Conservation (phyloP, 768 basidiomycete genomes). For the Polyporus arcularius region DNA sequence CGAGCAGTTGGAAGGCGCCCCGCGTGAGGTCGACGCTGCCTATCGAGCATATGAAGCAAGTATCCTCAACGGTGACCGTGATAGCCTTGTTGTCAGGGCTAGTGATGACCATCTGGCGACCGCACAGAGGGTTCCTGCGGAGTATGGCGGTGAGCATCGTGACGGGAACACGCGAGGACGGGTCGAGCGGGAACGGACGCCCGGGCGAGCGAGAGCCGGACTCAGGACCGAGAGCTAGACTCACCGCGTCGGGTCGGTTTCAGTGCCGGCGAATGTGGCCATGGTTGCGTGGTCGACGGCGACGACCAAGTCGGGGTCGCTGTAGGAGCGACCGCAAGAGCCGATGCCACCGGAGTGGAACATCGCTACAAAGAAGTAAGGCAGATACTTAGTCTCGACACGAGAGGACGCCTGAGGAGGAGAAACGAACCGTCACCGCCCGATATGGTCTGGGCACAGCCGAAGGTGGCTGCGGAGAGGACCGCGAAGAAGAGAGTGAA, state of each 20-base stretch:
- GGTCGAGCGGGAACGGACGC: neutral
- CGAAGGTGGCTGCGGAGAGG: neutral
- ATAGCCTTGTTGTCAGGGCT: conserved; percentile 19
- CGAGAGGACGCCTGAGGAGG: neutral
- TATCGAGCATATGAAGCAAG: conserved; percentile 29
- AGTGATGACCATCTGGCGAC: neutral
- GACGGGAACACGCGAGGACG: neutral
- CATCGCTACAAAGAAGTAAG: neutral
- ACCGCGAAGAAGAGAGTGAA: neutral
- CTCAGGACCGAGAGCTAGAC: neutral
- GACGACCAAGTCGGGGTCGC: conserved; percentile 27
- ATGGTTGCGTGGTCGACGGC: conserved; percentile 29
- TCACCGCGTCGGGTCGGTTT: neutral
- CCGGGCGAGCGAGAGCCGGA: neutral
- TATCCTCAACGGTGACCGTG: conserved; percentile 30
- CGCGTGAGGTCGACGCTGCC: conserved; percentile 27
- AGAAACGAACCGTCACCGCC: neutral
- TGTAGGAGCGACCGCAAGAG: conserved; percentile 40
- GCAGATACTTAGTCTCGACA: neutral
- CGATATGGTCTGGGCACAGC: neutral
- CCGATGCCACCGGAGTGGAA: conserved; percentile 37
- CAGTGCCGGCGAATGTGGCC: neutral
- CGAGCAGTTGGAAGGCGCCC: conserved; percentile 28
- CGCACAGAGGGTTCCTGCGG: neutral
- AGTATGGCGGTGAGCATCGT: neutral